phyloP scores from a whole-genome alignment of 1,139 yeast genomes.

The Debaryomyces sp. region DNA sequence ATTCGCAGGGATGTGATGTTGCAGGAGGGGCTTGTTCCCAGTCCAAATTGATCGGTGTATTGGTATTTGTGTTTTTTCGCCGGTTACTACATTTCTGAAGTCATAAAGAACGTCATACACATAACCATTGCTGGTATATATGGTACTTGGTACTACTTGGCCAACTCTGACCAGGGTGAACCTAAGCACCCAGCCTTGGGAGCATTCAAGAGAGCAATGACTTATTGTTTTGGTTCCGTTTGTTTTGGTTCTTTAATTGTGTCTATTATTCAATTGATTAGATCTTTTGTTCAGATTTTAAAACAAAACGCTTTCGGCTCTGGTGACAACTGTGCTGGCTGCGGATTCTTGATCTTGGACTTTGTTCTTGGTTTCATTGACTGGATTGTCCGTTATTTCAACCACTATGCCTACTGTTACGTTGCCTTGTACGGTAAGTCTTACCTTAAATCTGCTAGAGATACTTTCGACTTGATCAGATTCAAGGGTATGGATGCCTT shows the following conservation, averaged over 20 bases:
- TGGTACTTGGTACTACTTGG: constrained; percentile 89
- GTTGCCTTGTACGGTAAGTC: constrained; percentile 85
- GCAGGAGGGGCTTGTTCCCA: constrained; percentile 71
- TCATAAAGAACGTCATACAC: constrained; percentile 81
- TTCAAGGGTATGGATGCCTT: constrained; percentile 86
- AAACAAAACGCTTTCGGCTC: constrained; percentile 57
- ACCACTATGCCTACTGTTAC: constrained; percentile 87
- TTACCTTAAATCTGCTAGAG: constrained; percentile 75
- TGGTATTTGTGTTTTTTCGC: constrained; percentile 77
- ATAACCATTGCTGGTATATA: constrained; percentile 83
- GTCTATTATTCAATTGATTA: constrained; percentile 67
- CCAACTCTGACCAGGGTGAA: constrained; percentile 76
- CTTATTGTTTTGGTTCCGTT: constrained; percentile 88
- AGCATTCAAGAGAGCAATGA: constrained; percentile 78
- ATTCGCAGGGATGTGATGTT: constrained; percentile 36
- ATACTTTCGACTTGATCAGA: constrained; percentile 77
- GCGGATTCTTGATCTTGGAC: constrained; percentile 58
- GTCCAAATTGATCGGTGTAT: constrained; percentile 64
- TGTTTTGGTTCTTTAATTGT: constrained; percentile 88
- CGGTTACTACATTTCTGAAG: constrained; percentile 85
- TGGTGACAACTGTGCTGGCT: constrained; percentile 57
- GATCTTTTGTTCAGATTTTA: constrained; percentile 50
- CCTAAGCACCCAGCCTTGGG: constrained; percentile 83
- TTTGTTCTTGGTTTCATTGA: constrained; percentile 66
- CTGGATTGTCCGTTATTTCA: constrained; percentile 83